Conservation (phyloP, 305 asterid genomes). For the Fraxinus greggii region DNA sequence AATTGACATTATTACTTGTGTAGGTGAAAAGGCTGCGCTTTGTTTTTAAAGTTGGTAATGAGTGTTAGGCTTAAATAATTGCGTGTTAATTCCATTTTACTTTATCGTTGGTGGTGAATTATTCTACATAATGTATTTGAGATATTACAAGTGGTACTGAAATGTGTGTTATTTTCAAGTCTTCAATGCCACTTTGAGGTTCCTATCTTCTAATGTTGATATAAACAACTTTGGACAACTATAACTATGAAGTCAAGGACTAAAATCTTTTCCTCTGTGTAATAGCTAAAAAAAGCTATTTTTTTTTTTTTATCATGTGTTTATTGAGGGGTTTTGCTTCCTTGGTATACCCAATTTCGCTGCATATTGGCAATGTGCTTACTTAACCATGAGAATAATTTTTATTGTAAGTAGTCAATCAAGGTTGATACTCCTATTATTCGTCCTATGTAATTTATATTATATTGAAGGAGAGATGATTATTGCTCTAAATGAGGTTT, state of each 20-base stretch:
- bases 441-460: neutral
- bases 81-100: neutral
- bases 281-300: neutral
- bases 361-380: neutral
- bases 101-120: neutral
- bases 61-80: neutral
- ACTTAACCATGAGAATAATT: neutral
- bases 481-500: neutral
- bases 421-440: neutral
- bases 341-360: neutral
- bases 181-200: neutral
- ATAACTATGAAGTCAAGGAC: neutral
- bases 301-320: neutral
- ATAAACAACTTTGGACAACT: neutral
- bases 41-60: neutral
- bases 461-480: neutral
- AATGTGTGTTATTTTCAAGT: neutral
- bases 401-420: neutral
- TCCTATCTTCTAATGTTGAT: neutral
- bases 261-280: neutral
- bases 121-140: neutral
- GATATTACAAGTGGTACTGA: neutral
- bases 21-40: neutral
- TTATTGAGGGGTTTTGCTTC: neutral
- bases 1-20: neutral